A percentile compares a stretch with the other conserved stretches of the same genome.
Conservation (phyloP, 2,329 filamentous ascomycete genomes). For the Sarocladium brachiariae region DNA sequence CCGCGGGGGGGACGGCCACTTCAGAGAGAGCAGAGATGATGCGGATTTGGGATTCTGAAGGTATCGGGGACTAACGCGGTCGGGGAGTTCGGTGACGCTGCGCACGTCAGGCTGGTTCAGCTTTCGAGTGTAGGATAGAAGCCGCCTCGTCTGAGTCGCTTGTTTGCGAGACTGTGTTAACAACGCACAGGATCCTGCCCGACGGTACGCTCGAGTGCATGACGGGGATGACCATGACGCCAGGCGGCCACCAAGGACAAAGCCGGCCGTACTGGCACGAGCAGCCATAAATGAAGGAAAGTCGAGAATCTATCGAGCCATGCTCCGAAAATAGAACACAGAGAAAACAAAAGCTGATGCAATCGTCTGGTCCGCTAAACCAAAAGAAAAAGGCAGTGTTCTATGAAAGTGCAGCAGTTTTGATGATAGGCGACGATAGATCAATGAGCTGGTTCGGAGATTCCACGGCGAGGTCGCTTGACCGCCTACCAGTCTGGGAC, state of each 20-base stretch:
- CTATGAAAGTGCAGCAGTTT: too few species aligned
- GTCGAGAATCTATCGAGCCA: too few species aligned
- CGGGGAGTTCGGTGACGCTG: conserved; percentile 27
- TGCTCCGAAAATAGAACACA: too few species aligned
- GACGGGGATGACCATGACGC: not conserved
- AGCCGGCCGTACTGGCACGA: not conserved
- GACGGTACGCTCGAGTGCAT: not conserved
- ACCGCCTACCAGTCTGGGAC: not conserved
- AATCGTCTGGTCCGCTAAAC: too few species aligned
- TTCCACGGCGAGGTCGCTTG: not conserved
- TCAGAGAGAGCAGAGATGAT: conserved; percentile 48
- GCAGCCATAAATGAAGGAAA: not conserved
- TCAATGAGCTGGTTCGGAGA: not conserved
- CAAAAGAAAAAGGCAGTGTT: too few species aligned
- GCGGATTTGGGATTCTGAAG: conserved; percentile 35
- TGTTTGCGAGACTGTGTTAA: not conserved
- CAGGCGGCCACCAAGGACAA: not conserved
- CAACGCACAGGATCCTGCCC: not conserved
- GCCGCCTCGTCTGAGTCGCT: conserved; percentile 18
- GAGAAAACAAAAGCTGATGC: too few species aligned
- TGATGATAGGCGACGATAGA: too few species aligned
- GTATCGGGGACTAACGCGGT: conserved; percentile 28
- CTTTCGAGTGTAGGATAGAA: conserved; percentile 41
- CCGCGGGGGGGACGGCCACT: conserved; percentile 46
- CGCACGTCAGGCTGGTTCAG: conserved; percentile 26